These are phyloP conservation scores for Clonostachys byssicola DNA, from an alignment of 2,329 filamentous ascomycete species.

Conservation along the genomic window DNA sequence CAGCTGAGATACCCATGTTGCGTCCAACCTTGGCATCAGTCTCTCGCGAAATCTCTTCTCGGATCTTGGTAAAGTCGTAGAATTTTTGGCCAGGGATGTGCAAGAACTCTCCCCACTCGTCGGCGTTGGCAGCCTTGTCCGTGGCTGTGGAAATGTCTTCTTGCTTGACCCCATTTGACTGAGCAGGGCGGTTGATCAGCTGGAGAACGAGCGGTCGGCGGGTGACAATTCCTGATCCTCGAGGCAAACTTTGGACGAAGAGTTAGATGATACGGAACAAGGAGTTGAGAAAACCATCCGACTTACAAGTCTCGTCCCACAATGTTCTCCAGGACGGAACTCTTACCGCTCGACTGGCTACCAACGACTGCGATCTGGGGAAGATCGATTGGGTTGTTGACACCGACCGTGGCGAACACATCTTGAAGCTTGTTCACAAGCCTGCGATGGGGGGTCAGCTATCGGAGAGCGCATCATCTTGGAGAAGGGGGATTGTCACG, in stretches of 20 bases:
- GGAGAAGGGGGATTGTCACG: constrained; percentile 13
- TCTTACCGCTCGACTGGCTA: constrained; percentile 98
- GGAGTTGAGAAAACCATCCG: not conserved
- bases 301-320: constrained; percentile 93
- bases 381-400: constrained; percentile 98
- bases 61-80: constrained; percentile 96
- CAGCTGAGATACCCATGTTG: constrained; percentile 94
- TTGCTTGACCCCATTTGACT: constrained; percentile 69
- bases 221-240: constrained; percentile 96
- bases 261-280: constrained; percentile 4
- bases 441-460: constrained; percentile 29
- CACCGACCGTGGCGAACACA: constrained; percentile 97
- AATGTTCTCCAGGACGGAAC: constrained; percentile 97
- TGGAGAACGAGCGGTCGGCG: constrained; percentile 93
- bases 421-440: constrained; percentile 99
- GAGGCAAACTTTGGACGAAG: constrained; percentile 66
- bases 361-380: constrained; percentile 98
- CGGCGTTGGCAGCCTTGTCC: constrained; percentile 84
- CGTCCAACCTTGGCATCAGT: constrained; percentile 94
- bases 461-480: constrained; percentile 7
- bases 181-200: constrained; percentile 84
- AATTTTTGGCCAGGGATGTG: constrained; percentile 98
- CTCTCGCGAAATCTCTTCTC: constrained; percentile 95
- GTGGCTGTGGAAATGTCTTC: constrained; percentile 61
- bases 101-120: constrained; percentile 99